A percentile compares a stretch with the other conserved stretches of the same genome.
phyloP scores from a whole-genome alignment of 1,284 basidiomycete species.

The Cryptococcus jaspeensis region DNA sequence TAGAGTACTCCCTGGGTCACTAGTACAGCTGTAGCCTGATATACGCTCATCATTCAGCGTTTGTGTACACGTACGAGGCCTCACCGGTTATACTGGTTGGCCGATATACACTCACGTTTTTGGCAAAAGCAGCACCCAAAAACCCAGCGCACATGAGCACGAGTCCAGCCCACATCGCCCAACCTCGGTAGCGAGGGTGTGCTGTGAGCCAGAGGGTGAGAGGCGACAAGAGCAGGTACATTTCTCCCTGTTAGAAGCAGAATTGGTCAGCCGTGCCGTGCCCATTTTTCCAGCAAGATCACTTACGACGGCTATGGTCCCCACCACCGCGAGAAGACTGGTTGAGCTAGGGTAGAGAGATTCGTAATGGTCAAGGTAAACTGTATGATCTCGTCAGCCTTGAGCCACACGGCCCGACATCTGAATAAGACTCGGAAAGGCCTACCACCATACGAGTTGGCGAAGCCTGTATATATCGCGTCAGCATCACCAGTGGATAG shows the following conservation, averaged over 20 bases:
- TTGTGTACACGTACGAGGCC: background rate
- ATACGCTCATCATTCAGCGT: background rate
- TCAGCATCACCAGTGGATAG: background rate
- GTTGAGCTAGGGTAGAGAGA: conserved; percentile 13
- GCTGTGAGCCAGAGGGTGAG: conserved; percentile 22
- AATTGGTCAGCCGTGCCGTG: background rate
- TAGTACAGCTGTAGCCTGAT: conserved; percentile 17
- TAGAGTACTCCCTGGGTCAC: conserved; percentile 27
- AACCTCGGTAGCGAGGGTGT: conserved; percentile 15
- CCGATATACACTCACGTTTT: conserved; percentile 9
- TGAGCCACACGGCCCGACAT: too few species aligned
- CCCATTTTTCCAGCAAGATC: background rate
- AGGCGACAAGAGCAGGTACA: conserved; percentile 29
- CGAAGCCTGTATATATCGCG: conserved; percentile 17
- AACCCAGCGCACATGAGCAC: conserved; percentile 17
- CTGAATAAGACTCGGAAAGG: background rate
- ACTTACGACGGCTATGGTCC: conserved; percentile 25
- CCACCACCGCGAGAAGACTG: conserved; percentile 20
- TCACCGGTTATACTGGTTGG: background rate
- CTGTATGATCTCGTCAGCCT: conserved; percentile 7
- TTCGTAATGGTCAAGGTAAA: conserved; percentile 27
- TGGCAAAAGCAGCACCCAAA: conserved; percentile 19
- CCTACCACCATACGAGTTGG: conserved; percentile 27
- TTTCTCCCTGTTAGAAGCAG: conserved; percentile 16
- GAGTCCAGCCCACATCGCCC: conserved; percentile 26